Evolutionary conservation across 2,329 filamentous ascomycete species (phyloP).

Genomic region (Colletotrichum theobromicola): DNA sequence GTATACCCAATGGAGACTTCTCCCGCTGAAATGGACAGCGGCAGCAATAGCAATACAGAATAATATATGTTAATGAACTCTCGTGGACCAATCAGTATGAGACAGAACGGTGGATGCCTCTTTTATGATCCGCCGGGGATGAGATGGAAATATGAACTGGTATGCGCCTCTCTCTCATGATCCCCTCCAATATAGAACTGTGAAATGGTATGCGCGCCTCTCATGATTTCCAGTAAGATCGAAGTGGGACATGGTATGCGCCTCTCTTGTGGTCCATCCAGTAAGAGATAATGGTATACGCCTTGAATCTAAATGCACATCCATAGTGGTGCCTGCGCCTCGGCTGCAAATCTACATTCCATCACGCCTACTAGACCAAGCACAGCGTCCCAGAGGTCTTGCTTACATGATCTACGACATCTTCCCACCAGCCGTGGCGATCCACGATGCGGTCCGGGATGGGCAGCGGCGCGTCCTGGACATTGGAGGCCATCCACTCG

Average conservation of each 20-base stretch:
- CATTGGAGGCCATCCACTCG: conserved; percentile 36
- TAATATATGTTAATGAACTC: neutral
- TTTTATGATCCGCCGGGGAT: too few relatives aligned
- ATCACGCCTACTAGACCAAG: conserved; percentile 32
- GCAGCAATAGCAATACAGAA: neutral
- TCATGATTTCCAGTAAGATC: too few relatives aligned
- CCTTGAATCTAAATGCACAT: neutral
- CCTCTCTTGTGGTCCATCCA: neutral
- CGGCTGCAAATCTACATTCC: neutral
- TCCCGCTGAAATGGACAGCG: neutral
- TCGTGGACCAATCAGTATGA: neutral
- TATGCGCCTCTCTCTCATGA: neutral
- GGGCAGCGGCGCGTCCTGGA: conserved; percentile 10
- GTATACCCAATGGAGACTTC: neutral
- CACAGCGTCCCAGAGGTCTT: conserved; percentile 40
- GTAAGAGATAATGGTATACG: neutral
- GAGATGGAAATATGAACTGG: too few relatives aligned
- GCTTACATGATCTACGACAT: conserved; percentile 36
- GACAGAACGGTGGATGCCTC: neutral
- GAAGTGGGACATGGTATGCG: neutral
- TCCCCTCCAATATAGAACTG: neutral
- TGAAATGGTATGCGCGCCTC: neutral
- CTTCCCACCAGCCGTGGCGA: conserved; percentile 45
- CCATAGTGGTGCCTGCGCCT: neutral
- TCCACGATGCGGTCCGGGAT: conserved; percentile 29